Conservation (phyloP, 2,329 filamentous ascomycete species). For the Trichoderma simmonsii region DNA sequence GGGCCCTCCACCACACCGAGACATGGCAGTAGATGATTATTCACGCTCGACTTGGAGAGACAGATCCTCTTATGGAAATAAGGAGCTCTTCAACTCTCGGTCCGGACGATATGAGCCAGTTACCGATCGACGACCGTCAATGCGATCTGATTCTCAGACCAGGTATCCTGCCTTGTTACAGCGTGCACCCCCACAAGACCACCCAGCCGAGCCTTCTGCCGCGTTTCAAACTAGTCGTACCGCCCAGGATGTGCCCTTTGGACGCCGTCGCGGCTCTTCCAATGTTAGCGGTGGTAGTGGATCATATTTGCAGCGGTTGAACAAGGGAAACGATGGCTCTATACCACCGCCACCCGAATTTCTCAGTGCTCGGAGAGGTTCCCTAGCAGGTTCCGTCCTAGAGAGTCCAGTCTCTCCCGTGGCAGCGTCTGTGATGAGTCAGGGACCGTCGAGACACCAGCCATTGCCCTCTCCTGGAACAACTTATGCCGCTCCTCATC, state of each 20-base stretch:
- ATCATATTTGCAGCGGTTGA: constrained; percentile 57
- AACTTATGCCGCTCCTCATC: constrained; percentile 39
- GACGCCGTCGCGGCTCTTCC: constrained; percentile 79
- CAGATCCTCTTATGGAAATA: constrained; percentile 55
- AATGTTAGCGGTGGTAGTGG: constrained; percentile 87
- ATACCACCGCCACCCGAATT: constrained; percentile 42
- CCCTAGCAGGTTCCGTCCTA: constrained; percentile 44
- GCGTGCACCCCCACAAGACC: constrained; percentile 61
- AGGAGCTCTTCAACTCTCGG: constrained; percentile 91
- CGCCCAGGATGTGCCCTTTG: constrained; percentile 64
- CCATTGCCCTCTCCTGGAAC: constrained; percentile 41
- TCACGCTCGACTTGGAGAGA: constrained; percentile 81
- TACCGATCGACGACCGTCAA: constrained; percentile 66
- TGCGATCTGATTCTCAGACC: constrained; percentile 62
- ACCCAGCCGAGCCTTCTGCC: constrained; percentile 76
- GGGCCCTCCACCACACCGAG: constrained; percentile 56
- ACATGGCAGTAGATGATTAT: constrained; percentile 93
- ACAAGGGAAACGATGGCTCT: constrained; percentile 42
- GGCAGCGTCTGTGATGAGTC: constrained; percentile 26
- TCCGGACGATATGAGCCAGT: constrained; percentile 92
- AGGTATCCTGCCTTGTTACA: constrained; percentile 79
- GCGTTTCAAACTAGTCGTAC: constrained; percentile 79
- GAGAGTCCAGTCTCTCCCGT: constrained; percentile 50
- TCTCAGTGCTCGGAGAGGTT: constrained; percentile 45
- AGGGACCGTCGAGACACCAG: constrained; percentile 29